A percentile compares a stretch with the other conserved stretches of the same genome.
Conservation (phyloP, 2,329 filamentous ascomycete genomes). For the Alternaria alternata region DNA sequence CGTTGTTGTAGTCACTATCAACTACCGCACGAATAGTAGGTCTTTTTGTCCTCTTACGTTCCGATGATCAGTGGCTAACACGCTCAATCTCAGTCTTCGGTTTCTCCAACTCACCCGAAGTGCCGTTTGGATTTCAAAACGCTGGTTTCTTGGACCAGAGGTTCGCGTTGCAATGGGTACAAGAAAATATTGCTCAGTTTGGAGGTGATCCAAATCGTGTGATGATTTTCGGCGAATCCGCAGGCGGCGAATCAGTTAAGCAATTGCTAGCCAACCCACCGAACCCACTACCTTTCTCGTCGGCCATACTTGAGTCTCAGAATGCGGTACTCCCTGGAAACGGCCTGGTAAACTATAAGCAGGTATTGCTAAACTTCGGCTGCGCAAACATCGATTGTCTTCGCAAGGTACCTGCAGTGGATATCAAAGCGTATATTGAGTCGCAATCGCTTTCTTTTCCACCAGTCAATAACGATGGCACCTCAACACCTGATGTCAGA, state of each 20-base stretch:
- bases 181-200: constrained; percentile 57
- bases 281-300: constrained; percentile 27
- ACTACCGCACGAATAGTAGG: constrained; percentile 36
- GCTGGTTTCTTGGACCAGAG: constrained; percentile 64
- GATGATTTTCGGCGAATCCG: constrained; percentile 53
- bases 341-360: constrained; percentile 15
- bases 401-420: constrained; percentile 1
- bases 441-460: constrained; percentile 16
- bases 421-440: constrained; percentile 21
- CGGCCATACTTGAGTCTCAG: constrained; percentile 36
- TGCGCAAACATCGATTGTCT: constrained; percentile 19
- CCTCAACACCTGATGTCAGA: constrained; percentile 16
- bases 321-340: constrained; percentile 14
- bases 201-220: constrained; percentile 50
- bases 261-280: constrained; percentile 29
- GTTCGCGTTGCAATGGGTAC: constrained; percentile 62
- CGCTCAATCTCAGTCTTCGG: constrained; percentile 24
- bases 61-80: neutral
- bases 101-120: constrained; percentile 25
- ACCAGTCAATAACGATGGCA: constrained; percentile 19
- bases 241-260: constrained; percentile 25
- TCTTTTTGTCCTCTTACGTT: neutral
- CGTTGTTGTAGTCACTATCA: constrained; percentile 34
- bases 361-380: constrained; percentile 16
- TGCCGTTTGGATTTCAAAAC: constrained; percentile 47